Evolutionary conservation across 768 basidiomycete species (phyloP).

Genomic region (Auricularia cornea): DNA sequence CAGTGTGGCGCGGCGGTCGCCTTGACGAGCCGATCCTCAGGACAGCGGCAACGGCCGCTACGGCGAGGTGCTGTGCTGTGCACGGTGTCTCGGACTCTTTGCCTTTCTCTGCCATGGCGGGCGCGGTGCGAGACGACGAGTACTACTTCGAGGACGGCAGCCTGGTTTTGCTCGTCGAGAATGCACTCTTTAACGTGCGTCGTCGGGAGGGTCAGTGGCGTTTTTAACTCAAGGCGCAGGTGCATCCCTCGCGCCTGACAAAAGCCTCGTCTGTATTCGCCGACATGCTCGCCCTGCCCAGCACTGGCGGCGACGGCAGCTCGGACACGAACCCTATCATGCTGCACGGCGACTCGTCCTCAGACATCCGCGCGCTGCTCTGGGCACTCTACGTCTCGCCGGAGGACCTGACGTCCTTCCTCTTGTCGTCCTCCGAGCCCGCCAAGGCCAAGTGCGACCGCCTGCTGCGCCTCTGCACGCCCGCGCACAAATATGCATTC

Average conservation of each 20-base stretch:
- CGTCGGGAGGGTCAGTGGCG: not conserved
- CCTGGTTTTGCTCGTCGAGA: slow-evolving; percentile 53
- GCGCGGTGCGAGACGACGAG: slow-evolving; percentile 23
- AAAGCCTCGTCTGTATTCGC: slow-evolving; percentile 57
- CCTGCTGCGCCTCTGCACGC: slow-evolving; percentile 53
- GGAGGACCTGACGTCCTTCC: not conserved
- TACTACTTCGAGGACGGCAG: slow-evolving; percentile 66
- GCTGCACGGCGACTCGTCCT: slow-evolving; percentile 51
- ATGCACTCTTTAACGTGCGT: slow-evolving; percentile 61
- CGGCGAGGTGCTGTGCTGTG: too few species aligned
- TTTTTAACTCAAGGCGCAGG: slow-evolving; percentile 18
- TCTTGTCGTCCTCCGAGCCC: slow-evolving; percentile 29
- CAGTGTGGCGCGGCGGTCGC: too few species aligned
- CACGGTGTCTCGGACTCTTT: too few species aligned
- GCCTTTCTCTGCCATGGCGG: not conserved
- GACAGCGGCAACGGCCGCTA: too few species aligned
- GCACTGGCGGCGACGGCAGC: slow-evolving; percentile 41
- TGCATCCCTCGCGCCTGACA: slow-evolving; percentile 40
- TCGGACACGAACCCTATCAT: slow-evolving; percentile 57
- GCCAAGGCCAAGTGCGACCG: slow-evolving; percentile 31
- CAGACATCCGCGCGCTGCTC: slow-evolving; percentile 65
- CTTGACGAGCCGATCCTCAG: too few species aligned
- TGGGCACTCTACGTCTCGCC: slow-evolving; percentile 68
- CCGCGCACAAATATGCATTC: slow-evolving; percentile 70
- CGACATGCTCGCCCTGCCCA: slow-evolving; percentile 60